Percentiles rank a stretch among this genome's conserved stretches.
Evolutionary conservation across 1,284 basidiomycete genomes (phyloP).

Genomic region (Cryptococcus maquisensis): DNA sequence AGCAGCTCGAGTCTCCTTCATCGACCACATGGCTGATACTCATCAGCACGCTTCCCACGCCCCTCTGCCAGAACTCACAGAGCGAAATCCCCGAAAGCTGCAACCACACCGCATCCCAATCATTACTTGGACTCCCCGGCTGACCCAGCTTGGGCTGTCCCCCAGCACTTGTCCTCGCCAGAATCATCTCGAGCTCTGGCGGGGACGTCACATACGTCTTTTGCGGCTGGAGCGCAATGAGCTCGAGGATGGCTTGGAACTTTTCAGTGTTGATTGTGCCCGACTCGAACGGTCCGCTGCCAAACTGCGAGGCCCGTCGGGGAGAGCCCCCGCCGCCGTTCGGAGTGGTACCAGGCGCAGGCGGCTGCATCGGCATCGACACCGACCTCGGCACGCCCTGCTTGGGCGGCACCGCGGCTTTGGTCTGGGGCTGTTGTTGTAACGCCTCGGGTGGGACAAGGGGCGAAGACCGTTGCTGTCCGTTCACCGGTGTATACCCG

Average conservation of each 20-base stretch:
- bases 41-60: neutral
- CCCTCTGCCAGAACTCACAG: conserved; percentile 50
- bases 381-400: conserved; percentile 16
- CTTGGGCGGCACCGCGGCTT: conserved; percentile 1
- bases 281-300: neutral
- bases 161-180: conserved; percentile 47
- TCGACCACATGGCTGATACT: conserved; percentile 46
- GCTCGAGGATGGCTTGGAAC: conserved; percentile 43
- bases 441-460: conserved; percentile 15
- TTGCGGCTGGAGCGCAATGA: conserved; percentile 45
- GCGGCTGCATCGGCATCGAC: conserved; percentile 19
- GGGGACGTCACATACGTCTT: conserved; percentile 50
- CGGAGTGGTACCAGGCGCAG: conserved; percentile 3
- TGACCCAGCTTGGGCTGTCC: conserved; percentile 58
- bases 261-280: conserved; percentile 4
- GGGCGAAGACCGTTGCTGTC: conserved; percentile 6
- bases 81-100: conserved; percentile 89
- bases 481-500: neutral
- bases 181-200: conserved; percentile 49
- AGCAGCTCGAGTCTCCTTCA: conserved; percentile 49
- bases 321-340: neutral
- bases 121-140: conserved; percentile 73
- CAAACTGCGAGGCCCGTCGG: neutral
- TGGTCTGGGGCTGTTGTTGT: conserved; percentile 9
- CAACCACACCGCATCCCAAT: conserved; percentile 90